These are phyloP conservation scores for Penicillium sp. DNA, from an alignment of 2,329 filamentous ascomycete species.

Conservation along the genomic window DNA sequence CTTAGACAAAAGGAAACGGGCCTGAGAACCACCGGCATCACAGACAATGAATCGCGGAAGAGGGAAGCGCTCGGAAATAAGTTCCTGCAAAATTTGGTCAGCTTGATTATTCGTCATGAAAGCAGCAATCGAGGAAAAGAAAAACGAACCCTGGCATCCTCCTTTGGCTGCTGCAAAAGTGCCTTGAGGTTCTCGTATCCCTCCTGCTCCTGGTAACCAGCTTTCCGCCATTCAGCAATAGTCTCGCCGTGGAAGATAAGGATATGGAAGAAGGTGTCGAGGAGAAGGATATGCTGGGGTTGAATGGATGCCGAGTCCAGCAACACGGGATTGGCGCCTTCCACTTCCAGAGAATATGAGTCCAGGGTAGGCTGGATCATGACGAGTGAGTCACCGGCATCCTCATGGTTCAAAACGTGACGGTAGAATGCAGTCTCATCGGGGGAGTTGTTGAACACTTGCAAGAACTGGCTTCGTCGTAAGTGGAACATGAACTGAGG, in stretches of 20 bases:
- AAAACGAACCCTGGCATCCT: slow-evolving; percentile 80
- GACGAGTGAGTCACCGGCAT: slow-evolving; percentile 91
- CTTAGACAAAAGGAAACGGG: slow-evolving; percentile 94
- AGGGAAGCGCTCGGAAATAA: slow-evolving; percentile 97
- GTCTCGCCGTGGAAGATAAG: slow-evolving; percentile 99
- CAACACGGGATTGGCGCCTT: slow-evolving; percentile 88
- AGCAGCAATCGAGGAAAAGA: not conserved
- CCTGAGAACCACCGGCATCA: slow-evolving; percentile 96
- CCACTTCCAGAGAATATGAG: slow-evolving; percentile 95
- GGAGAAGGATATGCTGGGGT: slow-evolving; percentile 84
- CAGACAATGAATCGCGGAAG: slow-evolving; percentile 97
- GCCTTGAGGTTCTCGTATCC: slow-evolving; percentile 94
- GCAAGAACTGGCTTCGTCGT: slow-evolving; percentile 92
- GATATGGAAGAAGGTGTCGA: slow-evolving; percentile 99
- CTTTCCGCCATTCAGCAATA: slow-evolving; percentile 96
- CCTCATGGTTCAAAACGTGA: slow-evolving; percentile 95
- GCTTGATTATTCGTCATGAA: slow-evolving; percentile 1
- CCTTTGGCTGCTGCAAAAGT: slow-evolving; percentile 88
- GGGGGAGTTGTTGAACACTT: slow-evolving; percentile 99
- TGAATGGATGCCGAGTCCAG: slow-evolving; percentile 96
- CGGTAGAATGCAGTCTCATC: slow-evolving; percentile 99
- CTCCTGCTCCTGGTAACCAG: slow-evolving; percentile 95
- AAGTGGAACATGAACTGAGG: slow-evolving; percentile 99
- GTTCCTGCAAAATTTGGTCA: slow-evolving; percentile 59
- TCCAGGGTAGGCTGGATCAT: slow-evolving; percentile 99